Conservation (phyloP, 768 basidiomycete genomes). For the Suillus clintonianus region DNA sequence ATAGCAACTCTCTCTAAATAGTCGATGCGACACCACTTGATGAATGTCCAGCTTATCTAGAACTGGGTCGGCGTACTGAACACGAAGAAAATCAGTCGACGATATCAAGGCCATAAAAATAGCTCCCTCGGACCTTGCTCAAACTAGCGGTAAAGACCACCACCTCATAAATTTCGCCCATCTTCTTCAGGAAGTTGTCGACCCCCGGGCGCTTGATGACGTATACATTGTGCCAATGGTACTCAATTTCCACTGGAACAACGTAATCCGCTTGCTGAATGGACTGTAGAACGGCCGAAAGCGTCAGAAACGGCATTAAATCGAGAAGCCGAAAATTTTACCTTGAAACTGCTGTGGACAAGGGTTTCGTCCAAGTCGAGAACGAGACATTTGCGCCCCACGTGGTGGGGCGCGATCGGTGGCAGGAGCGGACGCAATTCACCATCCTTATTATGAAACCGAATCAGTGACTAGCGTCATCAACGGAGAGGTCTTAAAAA, state of each 20-base stretch:
- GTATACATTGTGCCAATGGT: constrained; percentile 97
- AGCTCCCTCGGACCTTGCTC: constrained; percentile 72
- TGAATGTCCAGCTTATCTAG: constrained; percentile 95
- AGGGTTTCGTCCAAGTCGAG: constrained; percentile 97
- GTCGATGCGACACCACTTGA: constrained; percentile 87
- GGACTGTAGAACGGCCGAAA: constrained; percentile 51
- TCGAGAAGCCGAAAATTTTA: constrained; percentile 32
- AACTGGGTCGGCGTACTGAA: constrained; percentile 96
- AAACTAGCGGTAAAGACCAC: constrained; percentile 98
- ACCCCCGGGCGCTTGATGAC: constrained; percentile 99
- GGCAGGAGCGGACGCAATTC: constrained; percentile 85
- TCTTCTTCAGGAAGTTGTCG: constrained; percentile 93
- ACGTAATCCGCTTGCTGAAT: constrained; percentile 96
- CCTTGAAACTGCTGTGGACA: constrained; percentile 98
- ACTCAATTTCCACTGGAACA: constrained; percentile 98
- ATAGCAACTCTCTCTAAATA: constrained; percentile 98
- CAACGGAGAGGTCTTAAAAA: background rate
- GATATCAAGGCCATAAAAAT: background rate
- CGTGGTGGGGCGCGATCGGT: constrained; percentile 76
- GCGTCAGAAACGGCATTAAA: constrained; percentile 12
- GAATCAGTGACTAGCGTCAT: constrained; percentile 6
- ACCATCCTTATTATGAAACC: constrained; percentile 64
- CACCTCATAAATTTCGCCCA: constrained; percentile 98
- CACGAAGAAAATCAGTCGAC: constrained; percentile 11
- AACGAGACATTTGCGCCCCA: constrained; percentile 92